Evolutionary conservation across 2,329 filamentous ascomycete species (phyloP).

Genomic region (Trichoderma sp.): DNA sequence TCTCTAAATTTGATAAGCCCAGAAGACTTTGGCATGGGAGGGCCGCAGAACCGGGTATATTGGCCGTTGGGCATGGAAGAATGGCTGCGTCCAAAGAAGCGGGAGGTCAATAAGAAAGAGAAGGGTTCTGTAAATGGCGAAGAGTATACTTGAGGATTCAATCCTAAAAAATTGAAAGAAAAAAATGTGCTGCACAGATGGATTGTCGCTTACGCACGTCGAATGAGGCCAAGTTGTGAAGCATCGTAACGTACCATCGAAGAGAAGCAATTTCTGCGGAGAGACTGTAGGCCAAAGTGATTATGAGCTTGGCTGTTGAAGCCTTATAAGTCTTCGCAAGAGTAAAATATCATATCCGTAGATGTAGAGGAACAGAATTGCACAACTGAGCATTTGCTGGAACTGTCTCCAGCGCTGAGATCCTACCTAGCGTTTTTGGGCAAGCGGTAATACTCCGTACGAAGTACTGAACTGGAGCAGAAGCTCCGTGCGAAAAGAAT

Average conservation of each 20-base stretch:
- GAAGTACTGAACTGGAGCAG: too few relatives aligned
- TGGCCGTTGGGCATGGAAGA: constrained; percentile 91
- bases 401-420: not conserved
- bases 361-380: not conserved
- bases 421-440: not conserved
- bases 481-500: constrained; percentile 4
- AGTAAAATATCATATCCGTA: not conserved
- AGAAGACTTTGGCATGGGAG: constrained; percentile 84
- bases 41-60: constrained; percentile 78
- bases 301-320: not conserved
- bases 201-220: not conserved
- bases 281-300: too few relatives aligned
- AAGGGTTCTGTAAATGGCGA: not conserved
- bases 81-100: constrained; percentile 82
- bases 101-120: constrained; percentile 54
- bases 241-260: not conserved
- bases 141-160: not conserved
- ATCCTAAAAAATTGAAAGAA: not conserved
- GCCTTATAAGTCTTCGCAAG: not conserved
- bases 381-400: not conserved
- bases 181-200: not conserved
- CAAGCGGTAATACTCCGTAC: not conserved
- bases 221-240: not conserved
- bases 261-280: not conserved
- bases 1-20: constrained; percentile 56